phyloP scores from a whole-genome alignment of 352 stramenopile species.

The Globisporangium takayamanum region DNA sequence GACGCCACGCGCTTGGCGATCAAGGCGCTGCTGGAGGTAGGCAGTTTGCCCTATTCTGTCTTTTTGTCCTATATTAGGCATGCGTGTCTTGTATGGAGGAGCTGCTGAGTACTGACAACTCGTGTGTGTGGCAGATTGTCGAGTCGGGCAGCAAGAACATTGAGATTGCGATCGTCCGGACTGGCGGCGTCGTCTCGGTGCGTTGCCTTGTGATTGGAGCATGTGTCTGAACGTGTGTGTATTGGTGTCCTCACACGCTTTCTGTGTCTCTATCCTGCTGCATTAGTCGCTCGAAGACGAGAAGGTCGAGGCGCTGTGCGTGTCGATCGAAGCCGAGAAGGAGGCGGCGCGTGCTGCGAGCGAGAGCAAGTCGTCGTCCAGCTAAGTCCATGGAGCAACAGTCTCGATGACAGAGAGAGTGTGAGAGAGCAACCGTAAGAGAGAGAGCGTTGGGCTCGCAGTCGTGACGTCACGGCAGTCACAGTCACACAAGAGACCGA shows the following conservation, averaged over 20 bases:
- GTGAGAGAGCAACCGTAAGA: neutral
- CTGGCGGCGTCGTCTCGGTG: conserved; percentile 64
- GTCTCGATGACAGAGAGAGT: neutral
- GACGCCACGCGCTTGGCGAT: conserved; percentile 91
- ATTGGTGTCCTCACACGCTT: neutral
- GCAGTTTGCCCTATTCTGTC: neutral
- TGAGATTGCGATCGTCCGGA: conserved; percentile 94
- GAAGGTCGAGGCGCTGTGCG: conserved; percentile 76
- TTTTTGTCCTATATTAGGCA: neutral
- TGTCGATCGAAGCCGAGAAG: conserved; percentile 81
- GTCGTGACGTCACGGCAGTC: neutral
- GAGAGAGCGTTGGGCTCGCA: neutral
- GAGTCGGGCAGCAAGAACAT: conserved; percentile 99
- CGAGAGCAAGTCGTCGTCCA: conserved; percentile 70
- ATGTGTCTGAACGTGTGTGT: neutral
- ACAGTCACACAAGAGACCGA: neutral
- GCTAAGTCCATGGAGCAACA: neutral
- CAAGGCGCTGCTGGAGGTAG: conserved; percentile 93
- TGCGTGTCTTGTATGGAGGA: neutral
- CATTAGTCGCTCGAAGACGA: conserved; percentile 57
- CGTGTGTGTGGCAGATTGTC: conserved; percentile 58
- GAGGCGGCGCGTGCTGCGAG: conserved; percentile 64
- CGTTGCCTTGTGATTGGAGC: conserved; percentile 10
- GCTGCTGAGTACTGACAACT: neutral
- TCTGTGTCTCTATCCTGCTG: conserved; percentile 2